Evolutionary conservation across 2,329 filamentous ascomycete genomes (phyloP).

Genomic region (Rutstroemia sydowiana): DNA sequence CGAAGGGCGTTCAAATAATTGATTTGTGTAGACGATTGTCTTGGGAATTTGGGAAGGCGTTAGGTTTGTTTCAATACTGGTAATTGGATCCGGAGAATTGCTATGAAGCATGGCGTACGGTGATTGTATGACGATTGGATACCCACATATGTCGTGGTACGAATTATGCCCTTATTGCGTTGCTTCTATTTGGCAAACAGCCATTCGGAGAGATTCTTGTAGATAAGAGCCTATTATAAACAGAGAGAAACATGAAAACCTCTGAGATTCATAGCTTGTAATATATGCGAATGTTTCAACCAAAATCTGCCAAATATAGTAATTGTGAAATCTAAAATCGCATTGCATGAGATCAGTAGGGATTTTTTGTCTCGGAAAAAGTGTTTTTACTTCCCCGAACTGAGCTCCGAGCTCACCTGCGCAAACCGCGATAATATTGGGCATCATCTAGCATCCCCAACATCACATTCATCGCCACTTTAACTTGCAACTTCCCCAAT

Average conservation of each 20-base stretch:
- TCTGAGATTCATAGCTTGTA: background rate
- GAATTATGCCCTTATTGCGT: slow-evolving; percentile 2
- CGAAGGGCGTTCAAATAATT: slow-evolving; percentile 20
- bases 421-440: background rate
- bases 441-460: background rate
- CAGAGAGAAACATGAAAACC: background rate
- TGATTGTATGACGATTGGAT: slow-evolving; percentile 2
- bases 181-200: slow-evolving; percentile 1
- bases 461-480: background rate
- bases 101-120: slow-evolving; percentile 3
- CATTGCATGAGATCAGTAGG: too few relatives aligned
- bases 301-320: too few relatives aligned
- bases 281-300: background rate
- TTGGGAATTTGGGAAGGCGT: slow-evolving; percentile 7
- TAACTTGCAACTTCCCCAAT: slow-evolving; percentile 1
- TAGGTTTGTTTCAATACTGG: slow-evolving; percentile 6
- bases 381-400: too few relatives aligned
- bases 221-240: background rate
- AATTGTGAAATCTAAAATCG: too few relatives aligned
- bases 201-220: background rate
- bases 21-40: slow-evolving; percentile 3
- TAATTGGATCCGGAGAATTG: background rate
- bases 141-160: slow-evolving; percentile 5
- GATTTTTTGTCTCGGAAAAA: slow-evolving; percentile 6
- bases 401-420: slow-evolving; percentile 1